Evolutionary conservation across 176 grass and related monocot species (phyloP), one percentile per base, ranked within the genome.

Genomic region (Carex parvula): DNA sequence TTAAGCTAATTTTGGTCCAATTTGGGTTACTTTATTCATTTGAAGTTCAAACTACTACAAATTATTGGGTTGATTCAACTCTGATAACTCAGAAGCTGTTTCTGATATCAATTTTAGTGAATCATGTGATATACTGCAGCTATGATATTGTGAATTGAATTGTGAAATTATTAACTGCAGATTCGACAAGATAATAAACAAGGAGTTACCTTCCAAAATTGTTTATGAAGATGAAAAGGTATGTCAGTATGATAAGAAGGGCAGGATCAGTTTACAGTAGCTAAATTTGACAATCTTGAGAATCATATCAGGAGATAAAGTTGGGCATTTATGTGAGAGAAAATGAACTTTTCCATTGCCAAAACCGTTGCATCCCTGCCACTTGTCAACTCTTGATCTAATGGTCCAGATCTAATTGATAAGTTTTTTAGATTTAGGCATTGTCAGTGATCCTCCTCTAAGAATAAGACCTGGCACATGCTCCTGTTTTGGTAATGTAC

Each of bases 161-260:
- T 3, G 24, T 3, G 24, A 76, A 76, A 17, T 33, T 32, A 32
- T 77, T 1, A 16, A 57, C 48, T 93, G 77, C 89, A 97, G 94
- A 81, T 93, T 97, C 5, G 89, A 93, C 81, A 97, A 91, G 85
- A 97, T 93, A 86, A 87, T 97, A 84, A 57, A 18, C 21, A 97
- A 91, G 70, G 91, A 97, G 81, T 93, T 97, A 55, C 86, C 89
- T 84, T 86, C 89, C 61, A 73, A 86, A 60, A 65, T 97, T 68
- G 89, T 97, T 93, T 97, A 88, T 86, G 94, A 97, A 87, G 94
- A 97, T 58, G 85, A 91, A 59, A 91, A 93, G 94, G 94, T 97
- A 44, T 5, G 42, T 83, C 33, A 64, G 1, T 85, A 0, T 73
- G 20, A 61, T 67, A 57, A 62, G 65, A 64, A 56, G 32, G 17